A percentile compares a stretch with the other conserved stretches of the same genome.
phyloP scores from a whole-genome alignment of 2,329 filamentous ascomycete species.

The Nothophaeocryptopus gaeumannii region DNA sequence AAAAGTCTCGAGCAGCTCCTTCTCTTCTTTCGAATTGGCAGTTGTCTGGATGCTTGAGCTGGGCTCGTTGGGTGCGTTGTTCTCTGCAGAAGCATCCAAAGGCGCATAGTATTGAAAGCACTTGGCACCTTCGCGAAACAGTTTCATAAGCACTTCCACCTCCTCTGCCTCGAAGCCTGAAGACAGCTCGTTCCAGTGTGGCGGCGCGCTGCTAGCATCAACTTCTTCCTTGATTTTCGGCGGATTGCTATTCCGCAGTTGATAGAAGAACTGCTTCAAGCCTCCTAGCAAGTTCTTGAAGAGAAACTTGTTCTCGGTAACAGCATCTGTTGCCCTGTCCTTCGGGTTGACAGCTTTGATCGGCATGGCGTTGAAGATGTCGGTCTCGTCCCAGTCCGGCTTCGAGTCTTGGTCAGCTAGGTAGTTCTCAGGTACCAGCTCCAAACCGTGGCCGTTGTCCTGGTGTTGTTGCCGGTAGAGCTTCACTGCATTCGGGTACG shows the following conservation, averaged over 20 bases:
- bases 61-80: slow-evolving; percentile 73
- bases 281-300: slow-evolving; percentile 97
- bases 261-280: slow-evolving; percentile 93
- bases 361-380: slow-evolving; percentile 93
- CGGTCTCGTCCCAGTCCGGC: slow-evolving; percentile 96
- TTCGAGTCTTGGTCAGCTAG: slow-evolving; percentile 75
- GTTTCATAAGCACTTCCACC: slow-evolving; percentile 90
- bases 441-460: slow-evolving; percentile 38
- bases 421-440: slow-evolving; percentile 65
- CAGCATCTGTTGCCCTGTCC: slow-evolving; percentile 83
- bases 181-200: slow-evolving; percentile 92
- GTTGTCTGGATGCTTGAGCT: slow-evolving; percentile 66
- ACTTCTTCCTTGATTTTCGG: slow-evolving; percentile 55
- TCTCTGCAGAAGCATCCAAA: slow-evolving; percentile 71
- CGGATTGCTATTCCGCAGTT: slow-evolving; percentile 85
- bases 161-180: slow-evolving; percentile 97
- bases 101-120: slow-evolving; percentile 97
- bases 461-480: slow-evolving; percentile 74
- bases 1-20: slow-evolving; percentile 94
- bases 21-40: slow-evolving; percentile 87
- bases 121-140: slow-evolving; percentile 93
- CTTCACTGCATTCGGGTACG: slow-evolving; percentile 93
- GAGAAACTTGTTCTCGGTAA: slow-evolving; percentile 94
- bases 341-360: slow-evolving; percentile 93
- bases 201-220: slow-evolving; percentile 73